phyloP scores from a whole-genome alignment of 2,329 filamentous ascomycete species.

The Cladophialophora yegresii region DNA sequence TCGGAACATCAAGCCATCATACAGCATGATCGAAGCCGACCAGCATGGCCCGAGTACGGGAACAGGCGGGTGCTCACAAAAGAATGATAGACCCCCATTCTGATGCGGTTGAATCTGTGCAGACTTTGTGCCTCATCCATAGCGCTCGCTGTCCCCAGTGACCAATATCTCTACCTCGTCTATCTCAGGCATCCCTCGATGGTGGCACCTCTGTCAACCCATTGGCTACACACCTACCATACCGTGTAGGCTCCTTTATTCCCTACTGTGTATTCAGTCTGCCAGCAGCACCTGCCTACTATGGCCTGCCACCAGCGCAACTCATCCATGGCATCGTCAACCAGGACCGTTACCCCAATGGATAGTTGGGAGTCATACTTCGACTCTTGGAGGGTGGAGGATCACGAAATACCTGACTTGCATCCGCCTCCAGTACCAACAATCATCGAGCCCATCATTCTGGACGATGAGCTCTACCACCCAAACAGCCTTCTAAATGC shows the following conservation, averaged over 20 bases:
- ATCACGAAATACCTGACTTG: slow-evolving; percentile 18
- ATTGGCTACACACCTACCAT: not conserved
- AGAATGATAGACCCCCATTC: not conserved
- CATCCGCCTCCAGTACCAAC: slow-evolving; percentile 5
- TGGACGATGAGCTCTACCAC: slow-evolving; percentile 28
- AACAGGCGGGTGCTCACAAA: slow-evolving; percentile 1
- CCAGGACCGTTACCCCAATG: slow-evolving; percentile 20
- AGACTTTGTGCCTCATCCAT: not conserved
- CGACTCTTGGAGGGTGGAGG: slow-evolving; percentile 29
- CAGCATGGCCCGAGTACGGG: not conserved
- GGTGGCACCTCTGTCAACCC: no score
- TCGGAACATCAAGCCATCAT: not conserved
- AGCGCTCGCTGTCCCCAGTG: not conserved
- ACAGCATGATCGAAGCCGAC: slow-evolving; percentile 1
- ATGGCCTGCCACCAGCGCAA: slow-evolving; percentile 10
- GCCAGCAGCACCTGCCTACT: not conserved
- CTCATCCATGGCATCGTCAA: slow-evolving; percentile 12
- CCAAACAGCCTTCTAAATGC: slow-evolving; percentile 23
- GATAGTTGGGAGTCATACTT: slow-evolving; percentile 33
- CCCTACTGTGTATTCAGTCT: not conserved
- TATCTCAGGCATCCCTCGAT: not conserved
- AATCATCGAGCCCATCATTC: slow-evolving; percentile 25
- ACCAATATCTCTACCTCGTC: not conserved
- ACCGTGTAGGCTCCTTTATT: not conserved
- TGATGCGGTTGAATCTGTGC: slow-evolving; percentile 2